phyloP scores from a whole-genome alignment of 768 basidiomycete genomes.

The Lactarius sp. region DNA sequence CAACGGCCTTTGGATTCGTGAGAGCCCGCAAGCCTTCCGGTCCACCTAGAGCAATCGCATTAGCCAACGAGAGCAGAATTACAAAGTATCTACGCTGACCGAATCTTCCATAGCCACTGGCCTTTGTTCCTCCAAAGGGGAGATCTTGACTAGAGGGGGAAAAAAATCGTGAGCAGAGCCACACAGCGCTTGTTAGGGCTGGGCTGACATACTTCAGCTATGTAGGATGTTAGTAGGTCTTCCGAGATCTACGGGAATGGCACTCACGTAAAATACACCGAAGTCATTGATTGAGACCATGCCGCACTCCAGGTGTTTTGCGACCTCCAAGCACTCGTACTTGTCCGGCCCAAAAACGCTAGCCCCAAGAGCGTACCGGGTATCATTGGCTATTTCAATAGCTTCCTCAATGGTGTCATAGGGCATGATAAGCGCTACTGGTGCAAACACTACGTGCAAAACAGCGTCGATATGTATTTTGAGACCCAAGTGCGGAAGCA shows the following conservation, averaged over 20 bases:
- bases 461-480: slow-evolving; percentile 15
- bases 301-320: slow-evolving; percentile 79
- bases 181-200: slow-evolving; percentile 21
- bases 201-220: slow-evolving; percentile 61
- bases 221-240: slow-evolving; percentile 24
- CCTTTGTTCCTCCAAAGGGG: slow-evolving; percentile 92
- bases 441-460: slow-evolving; percentile 72
- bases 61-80: slow-evolving; percentile 17
- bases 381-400: slow-evolving; percentile 81
- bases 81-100: slow-evolving; percentile 41
- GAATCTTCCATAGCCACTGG: slow-evolving; percentile 91
- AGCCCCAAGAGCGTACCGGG: slow-evolving; percentile 86
- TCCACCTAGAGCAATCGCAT: slow-evolving; percentile 50
- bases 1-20: slow-evolving; percentile 84
- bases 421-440: slow-evolving; percentile 80
- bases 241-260: slow-evolving; percentile 6
- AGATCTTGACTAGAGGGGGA: slow-evolving; percentile 69
- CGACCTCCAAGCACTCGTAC: slow-evolving; percentile 71
- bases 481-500: not conserved
- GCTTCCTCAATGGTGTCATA: slow-evolving; percentile 85
- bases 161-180: slow-evolving; percentile 23
- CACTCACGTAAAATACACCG: slow-evolving; percentile 75
- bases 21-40: slow-evolving; percentile 88
- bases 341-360: slow-evolving; percentile 91
- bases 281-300: slow-evolving; percentile 99